Percentiles rank a stretch among this genome's conserved stretches.
Conservation (phyloP, 1,284 basidiomycete genomes). For the Ustilago cynodontis region DNA sequence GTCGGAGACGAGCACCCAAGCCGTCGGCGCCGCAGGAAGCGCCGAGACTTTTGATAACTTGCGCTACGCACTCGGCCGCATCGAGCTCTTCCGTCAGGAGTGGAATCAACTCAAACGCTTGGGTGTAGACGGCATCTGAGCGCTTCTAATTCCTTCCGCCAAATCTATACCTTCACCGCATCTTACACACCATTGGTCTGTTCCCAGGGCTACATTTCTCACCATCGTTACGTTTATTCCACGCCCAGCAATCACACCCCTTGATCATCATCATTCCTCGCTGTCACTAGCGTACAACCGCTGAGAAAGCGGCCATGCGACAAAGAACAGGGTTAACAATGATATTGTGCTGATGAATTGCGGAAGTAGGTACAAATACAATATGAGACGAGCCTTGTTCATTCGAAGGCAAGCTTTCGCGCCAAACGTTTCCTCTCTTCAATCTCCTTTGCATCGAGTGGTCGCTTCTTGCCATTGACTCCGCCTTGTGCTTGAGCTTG, state of each 20-base stretch:
- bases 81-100: constrained; percentile 64
- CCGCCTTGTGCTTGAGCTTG: neutral
- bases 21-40: constrained; percentile 26
- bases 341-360: neutral
- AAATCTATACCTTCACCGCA: too few relatives aligned
- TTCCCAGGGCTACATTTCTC: too few relatives aligned
- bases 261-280: neutral
- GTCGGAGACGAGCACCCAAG: constrained; percentile 13
- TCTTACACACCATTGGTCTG: too few relatives aligned
- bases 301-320: neutral
- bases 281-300: neutral
- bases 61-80: constrained; percentile 62
- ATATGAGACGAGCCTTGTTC: neutral
- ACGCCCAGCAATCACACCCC: neutral
- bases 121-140: constrained; percentile 37
- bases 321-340: neutral
- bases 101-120: constrained; percentile 39
- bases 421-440: constrained; percentile 62
- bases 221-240: too few relatives aligned
- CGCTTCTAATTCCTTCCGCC: too few relatives aligned
- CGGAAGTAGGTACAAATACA: constrained; percentile 2
- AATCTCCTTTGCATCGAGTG: constrained; percentile 52
- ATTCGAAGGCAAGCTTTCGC: constrained; percentile 57
- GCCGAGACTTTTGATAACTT: constrained; percentile 65
- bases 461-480: constrained; percentile 40